Evolutionary conservation across 352 stramenopile genomes (phyloP), one percentile per base, ranked within the genome.

Genomic region (Pythium periplocum): DNA sequence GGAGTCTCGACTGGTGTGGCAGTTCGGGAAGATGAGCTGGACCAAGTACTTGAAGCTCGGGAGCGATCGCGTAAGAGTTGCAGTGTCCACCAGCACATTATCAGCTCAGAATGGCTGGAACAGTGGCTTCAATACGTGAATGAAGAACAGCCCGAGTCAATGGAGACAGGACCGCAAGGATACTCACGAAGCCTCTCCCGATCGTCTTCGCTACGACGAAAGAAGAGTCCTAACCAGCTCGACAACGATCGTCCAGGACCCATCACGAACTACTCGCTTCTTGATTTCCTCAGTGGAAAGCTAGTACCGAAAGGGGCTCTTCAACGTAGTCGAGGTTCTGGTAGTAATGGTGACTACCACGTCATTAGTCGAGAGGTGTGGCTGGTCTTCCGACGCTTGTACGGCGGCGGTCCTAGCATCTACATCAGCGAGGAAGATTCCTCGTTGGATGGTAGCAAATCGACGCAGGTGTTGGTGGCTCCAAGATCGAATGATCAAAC

Each of bases 121-220:
- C 70, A 79, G 61, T 89, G 78, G 78, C 55, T 87, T 34, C 66
- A 79, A 46, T 89, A 87, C 48, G 75, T 89, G 31, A 71, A 79
- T 43, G 53, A 75, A 8, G 71, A 86, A 33, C 42, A 41, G 11
- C 50, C 40, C 56, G 51, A 61, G 32, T 51, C 51, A 6, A 52
- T 40, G 6, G 46, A 8, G 36, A 26, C 17, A 26, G 17, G 17
- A 26, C 17, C 17, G 17, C 17, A 26, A 26, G 17, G 17, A 26
- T 26, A 26, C 17, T 0, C 17, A 26, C 17, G 17, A 26, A 26
- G 17, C 17, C 17, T 26, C 17, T 26, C 17, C 17, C 17, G 17
- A 26, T 26, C 17, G 17, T 26, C 17, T 26, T 26, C 17, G 17
- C 17, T 26, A 26, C 17, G 17, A 26, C 17, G 17, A 26, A 6